Percentiles rank a stretch among this genome's conserved stretches.
Evolutionary conservation across 2,329 filamentous ascomycete genomes (phyloP).

Genomic region (Westerdykella sp.): DNA sequence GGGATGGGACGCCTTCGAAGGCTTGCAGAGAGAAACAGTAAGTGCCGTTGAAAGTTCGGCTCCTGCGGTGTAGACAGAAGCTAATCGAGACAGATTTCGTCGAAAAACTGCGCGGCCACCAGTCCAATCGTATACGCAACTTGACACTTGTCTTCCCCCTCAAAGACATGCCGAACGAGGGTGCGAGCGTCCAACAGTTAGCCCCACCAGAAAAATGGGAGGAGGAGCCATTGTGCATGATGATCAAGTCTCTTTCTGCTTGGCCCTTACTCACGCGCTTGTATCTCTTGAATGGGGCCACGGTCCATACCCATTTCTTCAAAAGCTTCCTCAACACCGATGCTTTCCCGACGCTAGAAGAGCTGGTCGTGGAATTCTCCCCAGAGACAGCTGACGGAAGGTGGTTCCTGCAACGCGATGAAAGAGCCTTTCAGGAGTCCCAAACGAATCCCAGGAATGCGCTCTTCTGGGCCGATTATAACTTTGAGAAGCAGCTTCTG

Average conservation of each 20-base stretch:
- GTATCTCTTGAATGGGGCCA: slow-evolving; percentile 1
- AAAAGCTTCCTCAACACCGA: background rate
- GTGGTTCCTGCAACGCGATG: slow-evolving; percentile 6
- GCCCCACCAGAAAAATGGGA: background rate
- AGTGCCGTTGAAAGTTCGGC: too few relatives aligned
- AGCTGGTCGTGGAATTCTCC: slow-evolving; percentile 6
- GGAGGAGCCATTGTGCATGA: slow-evolving; percentile 1
- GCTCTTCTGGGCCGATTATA: background rate
- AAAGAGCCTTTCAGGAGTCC: slow-evolving; percentile 1
- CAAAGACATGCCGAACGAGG: background rate
- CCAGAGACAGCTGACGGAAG: slow-evolving; percentile 8
- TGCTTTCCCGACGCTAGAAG: slow-evolving; percentile 4
- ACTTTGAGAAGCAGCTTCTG: background rate
- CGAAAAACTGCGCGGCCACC: too few relatives aligned
- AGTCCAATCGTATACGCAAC: too few relatives aligned
- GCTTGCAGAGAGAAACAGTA: too few relatives aligned
- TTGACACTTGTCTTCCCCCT: too few relatives aligned
- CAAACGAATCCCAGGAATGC: background rate
- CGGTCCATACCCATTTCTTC: slow-evolving; percentile 6
- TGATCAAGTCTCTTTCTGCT: slow-evolving; percentile 2
- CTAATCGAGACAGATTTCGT: too few relatives aligned
- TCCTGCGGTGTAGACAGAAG: too few relatives aligned
- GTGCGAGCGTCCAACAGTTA: slow-evolving; percentile 1
- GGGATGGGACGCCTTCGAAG: too few relatives aligned
- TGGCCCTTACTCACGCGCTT: background rate